phyloP scores from a whole-genome alignment of 306 rosid species.

The Medicago arabica region DNA sequence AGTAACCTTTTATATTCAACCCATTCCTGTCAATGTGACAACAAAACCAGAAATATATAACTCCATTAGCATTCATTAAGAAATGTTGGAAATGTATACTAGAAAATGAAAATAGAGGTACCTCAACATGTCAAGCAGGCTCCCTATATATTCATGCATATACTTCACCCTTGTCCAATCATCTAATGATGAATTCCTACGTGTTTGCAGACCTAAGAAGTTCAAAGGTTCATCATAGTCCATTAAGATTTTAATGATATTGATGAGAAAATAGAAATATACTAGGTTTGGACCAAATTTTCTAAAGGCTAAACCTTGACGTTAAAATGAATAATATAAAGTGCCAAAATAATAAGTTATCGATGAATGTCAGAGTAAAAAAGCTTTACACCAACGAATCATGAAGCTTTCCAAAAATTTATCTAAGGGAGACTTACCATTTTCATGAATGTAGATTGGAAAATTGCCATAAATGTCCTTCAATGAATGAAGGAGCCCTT shows the following conservation, averaged over 20 bases:
- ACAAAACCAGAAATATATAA: neutral
- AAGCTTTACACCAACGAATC: neutral
- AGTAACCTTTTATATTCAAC: constrained; percentile 64
- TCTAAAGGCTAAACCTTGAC: neutral
- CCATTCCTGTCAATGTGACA: constrained; percentile 55
- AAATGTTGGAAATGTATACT: neutral
- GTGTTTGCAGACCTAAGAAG: constrained; percentile 57
- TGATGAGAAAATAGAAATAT: neutral
- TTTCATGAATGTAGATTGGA: constrained; percentile 65
- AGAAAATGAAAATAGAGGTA: constrained; percentile 37
- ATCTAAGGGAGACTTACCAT: constrained; percentile 42
- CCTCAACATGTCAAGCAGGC: constrained; percentile 61
- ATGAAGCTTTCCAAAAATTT: neutral
- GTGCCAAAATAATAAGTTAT: too few relatives aligned
- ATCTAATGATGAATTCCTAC: constrained; percentile 57
- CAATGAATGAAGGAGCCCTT: constrained; percentile 41
- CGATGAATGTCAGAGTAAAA: neutral
- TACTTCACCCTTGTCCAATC: constrained; percentile 63
- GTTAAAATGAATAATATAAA: too few relatives aligned
- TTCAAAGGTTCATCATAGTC: neutral
- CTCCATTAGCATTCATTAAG: constrained; percentile 4
- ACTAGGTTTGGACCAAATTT: neutral
- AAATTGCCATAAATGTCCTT: constrained; percentile 53
- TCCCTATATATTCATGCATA: constrained; percentile 50
- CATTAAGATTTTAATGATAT: neutral